phyloP scores from a whole-genome alignment of 371 early-diverging fungal species.

The Rhizopus sp. region DNA sequence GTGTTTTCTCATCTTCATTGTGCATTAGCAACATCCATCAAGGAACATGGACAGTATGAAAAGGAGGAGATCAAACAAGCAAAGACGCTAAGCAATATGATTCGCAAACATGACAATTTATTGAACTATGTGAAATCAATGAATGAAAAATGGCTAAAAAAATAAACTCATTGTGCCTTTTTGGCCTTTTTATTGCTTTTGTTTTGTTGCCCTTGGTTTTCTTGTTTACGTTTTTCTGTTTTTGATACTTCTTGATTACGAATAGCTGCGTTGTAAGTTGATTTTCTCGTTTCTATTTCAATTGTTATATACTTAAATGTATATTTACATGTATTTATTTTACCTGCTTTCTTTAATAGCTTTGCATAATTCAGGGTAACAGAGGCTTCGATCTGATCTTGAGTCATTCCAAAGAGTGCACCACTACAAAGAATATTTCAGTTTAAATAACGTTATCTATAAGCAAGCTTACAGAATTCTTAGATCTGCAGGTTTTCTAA shows the following conservation, averaged over 20 bases:
- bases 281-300: conserved; percentile 60
- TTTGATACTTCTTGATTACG: conserved; percentile 32
- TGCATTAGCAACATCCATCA: conserved; percentile 46
- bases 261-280: conserved; percentile 55
- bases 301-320: not conserved
- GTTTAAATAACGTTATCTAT: not conserved
- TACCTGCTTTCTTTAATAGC: conserved; percentile 47
- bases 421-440: conserved; percentile 23
- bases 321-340: not conserved
- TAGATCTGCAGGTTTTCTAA: conserved; percentile 85
- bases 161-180: conserved; percentile 5
- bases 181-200: conserved; percentile 11
- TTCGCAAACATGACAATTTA: conserved; percentile 58
- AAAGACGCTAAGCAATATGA: conserved; percentile 41
- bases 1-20: conserved; percentile 63
- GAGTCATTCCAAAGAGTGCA: conserved; percentile 40
- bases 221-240: conserved; percentile 16
- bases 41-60: conserved; percentile 24
- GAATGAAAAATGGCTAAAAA: conserved; percentile 31
- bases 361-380: conserved; percentile 32
- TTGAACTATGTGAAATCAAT: conserved; percentile 51
- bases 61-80: conserved; percentile 47
- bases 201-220: conserved; percentile 12
- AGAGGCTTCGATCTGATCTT: conserved; percentile 38
- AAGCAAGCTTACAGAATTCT: conserved; percentile 70